These are phyloP conservation scores for Wallacemonas collosoma DNA, from an alignment of 208 protist species.

Conservation along the genomic window DNA sequence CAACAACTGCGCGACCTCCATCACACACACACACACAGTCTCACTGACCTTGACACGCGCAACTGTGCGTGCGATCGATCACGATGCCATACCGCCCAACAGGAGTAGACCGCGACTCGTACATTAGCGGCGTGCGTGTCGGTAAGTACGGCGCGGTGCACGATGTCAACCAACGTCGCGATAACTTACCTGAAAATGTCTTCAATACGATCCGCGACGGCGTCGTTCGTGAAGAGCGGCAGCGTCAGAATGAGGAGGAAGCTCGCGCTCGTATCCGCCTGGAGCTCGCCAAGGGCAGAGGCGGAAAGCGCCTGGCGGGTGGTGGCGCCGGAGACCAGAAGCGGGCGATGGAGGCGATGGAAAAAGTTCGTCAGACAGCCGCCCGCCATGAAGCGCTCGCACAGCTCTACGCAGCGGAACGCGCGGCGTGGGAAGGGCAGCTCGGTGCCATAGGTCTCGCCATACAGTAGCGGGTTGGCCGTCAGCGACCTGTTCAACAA, in stretches of 20 bases:
- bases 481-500: background rate
- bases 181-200: constrained; percentile 87
- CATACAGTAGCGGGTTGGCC: constrained; percentile 19
- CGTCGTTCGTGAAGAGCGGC: constrained; percentile 71
- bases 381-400: constrained; percentile 65
- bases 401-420: constrained; percentile 66
- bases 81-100: constrained; percentile 66
- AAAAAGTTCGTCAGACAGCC: constrained; percentile 23
- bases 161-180: constrained; percentile 82
- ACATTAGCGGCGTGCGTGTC: constrained; percentile 79
- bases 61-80: background rate
- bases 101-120: constrained; percentile 83
- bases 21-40: constrained; percentile 5
- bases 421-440: constrained; percentile 55
- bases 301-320: constrained; percentile 55
- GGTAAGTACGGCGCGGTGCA: constrained; percentile 62
- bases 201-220: constrained; percentile 75
- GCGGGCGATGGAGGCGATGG: constrained; percentile 38
- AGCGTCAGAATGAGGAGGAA: constrained; percentile 67
- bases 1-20: too few relatives aligned
- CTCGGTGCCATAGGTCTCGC: constrained; percentile 56
- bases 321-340: constrained; percentile 35
- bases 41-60: constrained; percentile 11
- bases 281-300: constrained; percentile 34
- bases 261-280: constrained; percentile 47